Evolutionary conservation across 768 basidiomycete genomes (phyloP).

Genomic region (Tulasnella sp.): DNA sequence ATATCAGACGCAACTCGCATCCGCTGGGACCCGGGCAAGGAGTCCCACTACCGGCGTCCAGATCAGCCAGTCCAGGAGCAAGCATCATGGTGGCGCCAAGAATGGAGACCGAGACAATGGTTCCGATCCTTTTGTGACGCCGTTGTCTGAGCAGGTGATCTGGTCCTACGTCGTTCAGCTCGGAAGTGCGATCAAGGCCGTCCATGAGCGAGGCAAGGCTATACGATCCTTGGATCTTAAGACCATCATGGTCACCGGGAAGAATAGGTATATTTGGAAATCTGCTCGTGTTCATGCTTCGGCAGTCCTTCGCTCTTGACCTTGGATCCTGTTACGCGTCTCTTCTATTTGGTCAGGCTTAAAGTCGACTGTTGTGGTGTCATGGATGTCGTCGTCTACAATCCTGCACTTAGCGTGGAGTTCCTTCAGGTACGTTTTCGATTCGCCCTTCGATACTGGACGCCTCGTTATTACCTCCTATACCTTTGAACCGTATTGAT

Average conservation of each 20-base stretch:
- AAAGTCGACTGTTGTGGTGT: conserved; percentile 82
- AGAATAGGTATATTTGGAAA: conserved; percentile 69
- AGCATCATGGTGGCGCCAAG: neutral
- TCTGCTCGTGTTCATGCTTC: too few relatives aligned
- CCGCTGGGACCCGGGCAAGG: conserved; percentile 36
- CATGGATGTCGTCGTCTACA: conserved; percentile 73
- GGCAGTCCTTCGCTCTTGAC: neutral
- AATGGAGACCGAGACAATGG: neutral
- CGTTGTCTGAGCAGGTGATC: conserved; percentile 51
- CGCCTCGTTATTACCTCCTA: too few relatives aligned
- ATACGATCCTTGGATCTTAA: conserved; percentile 73
- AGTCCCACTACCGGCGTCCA: conserved; percentile 19
- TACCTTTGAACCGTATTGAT: too few relatives aligned
- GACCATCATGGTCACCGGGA: conserved; percentile 79
- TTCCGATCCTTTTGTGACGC: neutral
- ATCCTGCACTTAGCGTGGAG: conserved; percentile 47
- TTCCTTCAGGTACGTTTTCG: conserved; percentile 38
- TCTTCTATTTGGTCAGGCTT: conserved; percentile 52
- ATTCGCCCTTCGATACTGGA: too few relatives aligned
- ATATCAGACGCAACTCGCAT: conserved; percentile 23
- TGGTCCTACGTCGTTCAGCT: conserved; percentile 94
- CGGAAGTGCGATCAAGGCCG: conserved; percentile 71
- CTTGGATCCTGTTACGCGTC: too few relatives aligned
- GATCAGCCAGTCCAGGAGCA: conserved; percentile 12
- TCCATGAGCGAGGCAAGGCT: conserved; percentile 72